A percentile compares a stretch with the other conserved stretches of the same genome.
phyloP scores from a whole-genome alignment of 2,329 filamentous ascomycete species.

The Trichophyton simii region DNA sequence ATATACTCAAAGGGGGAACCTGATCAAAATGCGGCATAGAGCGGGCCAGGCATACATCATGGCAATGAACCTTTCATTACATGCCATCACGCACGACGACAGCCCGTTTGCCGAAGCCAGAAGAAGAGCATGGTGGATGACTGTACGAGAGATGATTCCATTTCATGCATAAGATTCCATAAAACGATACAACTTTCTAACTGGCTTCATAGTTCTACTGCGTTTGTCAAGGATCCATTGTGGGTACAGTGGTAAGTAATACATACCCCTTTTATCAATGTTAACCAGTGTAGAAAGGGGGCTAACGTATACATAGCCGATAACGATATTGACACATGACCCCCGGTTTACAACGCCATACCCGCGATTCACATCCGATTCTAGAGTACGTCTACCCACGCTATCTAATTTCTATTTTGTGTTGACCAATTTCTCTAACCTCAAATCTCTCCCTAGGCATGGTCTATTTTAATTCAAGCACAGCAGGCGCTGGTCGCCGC shows the following conservation, averaged over 20 bases:
- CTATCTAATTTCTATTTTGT: background rate
- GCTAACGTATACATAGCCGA: constrained; percentile 19
- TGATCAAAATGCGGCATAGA: constrained; percentile 36
- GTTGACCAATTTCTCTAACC: background rate
- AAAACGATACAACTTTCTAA: background rate
- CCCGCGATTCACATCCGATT: constrained; percentile 28
- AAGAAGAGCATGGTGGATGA: constrained; percentile 38
- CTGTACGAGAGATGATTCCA: constrained; percentile 20
- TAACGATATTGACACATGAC: constrained; percentile 33
- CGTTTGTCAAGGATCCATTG: constrained; percentile 34
- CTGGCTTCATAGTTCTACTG: constrained; percentile 29
- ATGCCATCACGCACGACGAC: constrained; percentile 23
- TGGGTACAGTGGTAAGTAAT: constrained; percentile 30
- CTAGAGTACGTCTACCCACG: constrained; percentile 23
- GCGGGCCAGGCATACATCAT: constrained; percentile 33
- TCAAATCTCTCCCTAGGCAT: constrained; percentile 24
- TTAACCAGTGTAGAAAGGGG: background rate
- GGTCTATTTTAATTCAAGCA: constrained; percentile 31
- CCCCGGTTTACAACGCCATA: constrained; percentile 33
- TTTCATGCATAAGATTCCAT: background rate
- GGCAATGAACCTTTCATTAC: constrained; percentile 33
- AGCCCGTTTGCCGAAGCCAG: constrained; percentile 30
- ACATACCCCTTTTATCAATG: background rate
- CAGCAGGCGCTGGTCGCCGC: constrained; percentile 32
- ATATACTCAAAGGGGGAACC: constrained; percentile 34